Base-by-base conservation (phyloP, 2,329 filamentous ascomycete genomes). In the Penicillium sclerotigenum region DNA sequence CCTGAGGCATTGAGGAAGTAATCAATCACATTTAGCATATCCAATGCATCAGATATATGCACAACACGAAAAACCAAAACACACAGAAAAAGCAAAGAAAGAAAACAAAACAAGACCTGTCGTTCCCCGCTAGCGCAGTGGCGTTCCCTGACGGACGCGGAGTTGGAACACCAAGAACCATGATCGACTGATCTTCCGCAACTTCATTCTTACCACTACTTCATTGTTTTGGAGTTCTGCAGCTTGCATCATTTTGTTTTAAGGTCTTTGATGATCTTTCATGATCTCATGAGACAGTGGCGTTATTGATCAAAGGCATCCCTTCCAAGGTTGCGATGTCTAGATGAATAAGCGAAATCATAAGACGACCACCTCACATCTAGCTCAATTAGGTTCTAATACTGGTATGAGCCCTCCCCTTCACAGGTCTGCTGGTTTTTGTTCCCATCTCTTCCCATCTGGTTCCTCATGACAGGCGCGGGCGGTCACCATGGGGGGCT, bases 401-500 rank as follows among this genome's bases (percentile, higher is more conserved):
- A 56, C 18, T 37, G 53, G 52, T 51, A 48, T 43, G 47, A 45
- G 40, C 40, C 43, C 38, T 29, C 34, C 42, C 49, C 47, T 29
- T 47, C 33, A 22, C 37, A 29, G 52, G 48, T 42, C 47, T 43
- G 26, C 42, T 56, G 14, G 49, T 59, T 47, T 51, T 33, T 42
- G 24, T 47, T 41, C 38, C 52, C 38, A 54, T 34, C 20, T 22
- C 16, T 20, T 20, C 28, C 41, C 14, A 46, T 33, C 24, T 7
- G 18, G 26, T 24, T 24, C 47, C 36, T 45, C 40, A 45, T 45
- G 63, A 61, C 52, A 58, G 47, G 45, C 36, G 47, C 46, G 42
- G 51, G 47, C 56, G 62, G 57, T 54, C 54, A 58, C 31, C 29
- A 70, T 72, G 65, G 66, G 60, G 55, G 64, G 65, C 58, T 64